These are phyloP conservation scores for Clausena lansium DNA, from an alignment of 345 rosid genomes.

Conservation along the genomic window DNA sequence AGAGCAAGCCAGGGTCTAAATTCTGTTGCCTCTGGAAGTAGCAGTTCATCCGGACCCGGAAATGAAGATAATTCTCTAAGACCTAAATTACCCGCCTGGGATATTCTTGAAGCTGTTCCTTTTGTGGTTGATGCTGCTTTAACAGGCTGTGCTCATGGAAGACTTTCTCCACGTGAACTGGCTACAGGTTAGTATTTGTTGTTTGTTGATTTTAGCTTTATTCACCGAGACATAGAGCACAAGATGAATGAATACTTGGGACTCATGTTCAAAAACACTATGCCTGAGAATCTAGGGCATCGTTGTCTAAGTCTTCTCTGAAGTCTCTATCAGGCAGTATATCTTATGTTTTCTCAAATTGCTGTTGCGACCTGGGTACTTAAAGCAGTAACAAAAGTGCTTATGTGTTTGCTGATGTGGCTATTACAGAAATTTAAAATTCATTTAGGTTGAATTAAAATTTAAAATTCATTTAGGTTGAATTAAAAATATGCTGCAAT, in stretches of 20 bases:
- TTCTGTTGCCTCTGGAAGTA: constrained; percentile 73
- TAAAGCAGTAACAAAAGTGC: background rate
- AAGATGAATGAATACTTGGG: background rate
- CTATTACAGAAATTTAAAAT: background rate
- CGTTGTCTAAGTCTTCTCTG: background rate
- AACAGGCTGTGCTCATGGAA: constrained; percentile 93
- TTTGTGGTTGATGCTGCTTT: constrained; percentile 92
- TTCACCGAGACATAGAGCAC: background rate
- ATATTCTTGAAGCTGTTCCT: constrained; percentile 91
- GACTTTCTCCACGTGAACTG: constrained; percentile 90
- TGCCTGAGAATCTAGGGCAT: background rate
- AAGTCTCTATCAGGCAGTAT: background rate
- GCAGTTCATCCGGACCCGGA: constrained; percentile 71
- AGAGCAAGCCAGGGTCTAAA: constrained; percentile 57
- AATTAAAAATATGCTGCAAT: constrained; percentile 9
- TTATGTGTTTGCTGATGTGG: background rate
- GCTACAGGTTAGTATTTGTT: constrained; percentile 73
- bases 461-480: background rate
- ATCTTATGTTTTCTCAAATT: constrained; percentile 1
- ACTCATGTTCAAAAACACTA: background rate
- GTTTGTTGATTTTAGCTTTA: constrained; percentile 6
- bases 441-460: constrained; percentile 1
- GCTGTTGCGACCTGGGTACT: background rate
- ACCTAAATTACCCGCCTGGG: constrained; percentile 92
- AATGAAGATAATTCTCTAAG: constrained; percentile 60